Evolutionary conservation across 192 early-diverging fungal genomes (phyloP).

Genomic region (Coemansia aciculifera): DNA sequence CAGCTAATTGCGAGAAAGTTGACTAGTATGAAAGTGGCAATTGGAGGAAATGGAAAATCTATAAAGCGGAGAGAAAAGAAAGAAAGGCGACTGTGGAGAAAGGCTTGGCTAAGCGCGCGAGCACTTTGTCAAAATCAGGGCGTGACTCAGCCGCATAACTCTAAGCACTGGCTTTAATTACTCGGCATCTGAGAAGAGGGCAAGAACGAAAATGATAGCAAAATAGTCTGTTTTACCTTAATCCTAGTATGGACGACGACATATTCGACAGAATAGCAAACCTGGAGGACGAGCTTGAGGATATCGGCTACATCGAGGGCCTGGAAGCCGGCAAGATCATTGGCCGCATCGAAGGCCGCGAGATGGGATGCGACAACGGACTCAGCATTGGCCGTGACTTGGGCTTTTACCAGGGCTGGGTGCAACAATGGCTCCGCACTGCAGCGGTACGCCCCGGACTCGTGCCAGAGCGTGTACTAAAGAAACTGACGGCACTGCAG

Average conservation of each 20-base stretch:
- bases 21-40: not conserved
- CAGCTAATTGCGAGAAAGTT: not conserved
- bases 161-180: not conserved
- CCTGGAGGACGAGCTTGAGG: constrained; percentile 22
- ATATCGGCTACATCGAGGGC: constrained; percentile 32
- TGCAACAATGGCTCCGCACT: constrained; percentile 35
- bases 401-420: constrained; percentile 53
- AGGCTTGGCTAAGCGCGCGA: not conserved
- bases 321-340: constrained; percentile 25
- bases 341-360: constrained; percentile 42
- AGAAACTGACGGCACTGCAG: constrained; percentile 37
- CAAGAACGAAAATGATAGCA: too few species aligned
- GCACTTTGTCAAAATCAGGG: not conserved
- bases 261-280: not conserved
- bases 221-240: not conserved
- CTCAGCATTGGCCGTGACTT: constrained; percentile 46
- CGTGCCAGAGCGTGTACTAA: constrained; percentile 29
- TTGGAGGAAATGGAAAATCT: not conserved
- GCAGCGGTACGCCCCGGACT: constrained; percentile 23
- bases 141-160: constrained; percentile 1
- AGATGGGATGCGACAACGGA: constrained; percentile 48
- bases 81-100: not conserved
- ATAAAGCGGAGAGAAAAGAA: not conserved
- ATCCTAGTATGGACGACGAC: constrained; percentile 1
- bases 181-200: too few species aligned